These are phyloP conservation scores for Pulicaria dysenterica DNA, from an alignment of 129 eudicot species.

Conservation along the genomic window DNA sequence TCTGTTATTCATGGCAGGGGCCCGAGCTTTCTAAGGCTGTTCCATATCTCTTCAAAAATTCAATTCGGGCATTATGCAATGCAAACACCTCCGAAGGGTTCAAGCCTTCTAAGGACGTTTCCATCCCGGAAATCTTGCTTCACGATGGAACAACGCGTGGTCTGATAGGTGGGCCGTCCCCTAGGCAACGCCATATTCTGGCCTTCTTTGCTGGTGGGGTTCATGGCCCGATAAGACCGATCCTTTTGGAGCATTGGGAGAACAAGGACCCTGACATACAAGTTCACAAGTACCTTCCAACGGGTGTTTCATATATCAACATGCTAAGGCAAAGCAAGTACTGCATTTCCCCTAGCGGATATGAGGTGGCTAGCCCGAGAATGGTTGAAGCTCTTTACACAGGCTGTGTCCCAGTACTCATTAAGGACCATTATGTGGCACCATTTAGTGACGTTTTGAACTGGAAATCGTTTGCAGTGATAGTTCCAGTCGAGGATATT, in stretches of 20 bases:
- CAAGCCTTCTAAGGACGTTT: slow-evolving; percentile 61
- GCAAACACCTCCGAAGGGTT: slow-evolving; percentile 81
- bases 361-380: slow-evolving; percentile 89
- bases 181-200: slow-evolving; percentile 49
- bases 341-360: slow-evolving; percentile 87
- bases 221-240: slow-evolving; percentile 73
- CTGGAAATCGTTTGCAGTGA: slow-evolving; percentile 69
- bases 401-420: slow-evolving; percentile 77
- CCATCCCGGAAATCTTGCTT: slow-evolving; percentile 74
- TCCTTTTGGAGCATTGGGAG: slow-evolving; percentile 73
- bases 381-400: slow-evolving; percentile 78
- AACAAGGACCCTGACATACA: slow-evolving; percentile 58
- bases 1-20: slow-evolving; percentile 41
- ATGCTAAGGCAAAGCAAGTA: slow-evolving; percentile 56
- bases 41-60: slow-evolving; percentile 53
- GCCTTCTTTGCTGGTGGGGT: slow-evolving; percentile 85
- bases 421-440: slow-evolving; percentile 55
- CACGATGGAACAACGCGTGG: slow-evolving; percentile 49
- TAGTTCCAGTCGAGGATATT: slow-evolving; percentile 50
- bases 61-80: slow-evolving; percentile 74
- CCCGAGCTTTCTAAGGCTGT: slow-evolving; percentile 61
- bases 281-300: slow-evolving; percentile 69
- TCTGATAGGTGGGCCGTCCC: slow-evolving; percentile 56
- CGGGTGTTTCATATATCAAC: slow-evolving; percentile 49
- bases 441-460: slow-evolving; percentile 80